Conservation (phyloP, 2,329 filamentous ascomycete genomes). For the Taxawa tesnikishii region DNA sequence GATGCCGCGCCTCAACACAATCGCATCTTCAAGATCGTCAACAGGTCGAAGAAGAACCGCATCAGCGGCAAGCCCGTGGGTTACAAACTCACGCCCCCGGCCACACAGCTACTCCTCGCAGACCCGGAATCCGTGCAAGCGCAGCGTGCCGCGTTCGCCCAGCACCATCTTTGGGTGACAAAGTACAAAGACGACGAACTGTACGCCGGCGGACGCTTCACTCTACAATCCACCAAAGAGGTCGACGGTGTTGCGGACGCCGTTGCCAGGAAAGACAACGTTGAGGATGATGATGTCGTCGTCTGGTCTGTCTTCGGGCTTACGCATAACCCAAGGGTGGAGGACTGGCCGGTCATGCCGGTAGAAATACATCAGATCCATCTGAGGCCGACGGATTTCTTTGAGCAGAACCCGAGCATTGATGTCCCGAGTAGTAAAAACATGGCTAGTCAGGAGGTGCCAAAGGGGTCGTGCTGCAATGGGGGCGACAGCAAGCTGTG, state of each 20-base stretch:
- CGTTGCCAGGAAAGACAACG: constrained; percentile 27
- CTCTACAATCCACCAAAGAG: constrained; percentile 28
- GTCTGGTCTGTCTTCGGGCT: constrained; percentile 38
- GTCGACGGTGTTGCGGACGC: constrained; percentile 32
- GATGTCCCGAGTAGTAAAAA: constrained; percentile 34
- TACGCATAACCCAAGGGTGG: constrained; percentile 39
- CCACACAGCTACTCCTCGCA: constrained; percentile 38
- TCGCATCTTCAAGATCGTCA: constrained; percentile 42
- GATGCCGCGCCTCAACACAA: constrained; percentile 32
- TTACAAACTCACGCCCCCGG: constrained; percentile 36
- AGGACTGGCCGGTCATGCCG: constrained; percentile 40
- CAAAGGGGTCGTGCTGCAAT: too few relatives aligned
- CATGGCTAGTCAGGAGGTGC: too few relatives aligned
- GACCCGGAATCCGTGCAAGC: constrained; percentile 30
- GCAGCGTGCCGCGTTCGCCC: constrained; percentile 35
- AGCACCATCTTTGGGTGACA: constrained; percentile 43
- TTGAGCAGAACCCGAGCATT: constrained; percentile 38
- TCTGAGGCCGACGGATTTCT: constrained; percentile 41
- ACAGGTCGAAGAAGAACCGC: constrained; percentile 31
- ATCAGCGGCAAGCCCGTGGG: constrained; percentile 31
- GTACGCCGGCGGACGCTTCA: constrained; percentile 36
- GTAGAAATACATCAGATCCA: constrained; percentile 35
- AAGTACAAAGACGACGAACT: constrained; percentile 40
- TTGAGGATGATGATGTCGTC: constrained; percentile 34
- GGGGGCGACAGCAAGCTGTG: too few relatives aligned